Conservation (phyloP, 2,329 filamentous ascomycete species). For the Alternaria sp. region DNA sequence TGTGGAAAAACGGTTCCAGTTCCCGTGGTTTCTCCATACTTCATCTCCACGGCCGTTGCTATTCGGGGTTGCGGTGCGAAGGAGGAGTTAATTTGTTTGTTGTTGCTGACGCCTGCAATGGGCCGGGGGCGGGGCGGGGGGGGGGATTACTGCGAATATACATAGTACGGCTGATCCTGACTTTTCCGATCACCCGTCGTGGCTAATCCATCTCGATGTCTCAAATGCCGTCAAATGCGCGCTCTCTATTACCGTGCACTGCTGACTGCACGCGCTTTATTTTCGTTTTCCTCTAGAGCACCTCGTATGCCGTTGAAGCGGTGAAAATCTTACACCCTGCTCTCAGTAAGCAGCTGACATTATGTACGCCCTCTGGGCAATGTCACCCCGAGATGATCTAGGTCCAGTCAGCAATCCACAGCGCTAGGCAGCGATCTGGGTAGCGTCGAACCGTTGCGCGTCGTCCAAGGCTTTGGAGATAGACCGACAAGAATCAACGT, state of each 20-base stretch:
- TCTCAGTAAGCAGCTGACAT: not conserved
- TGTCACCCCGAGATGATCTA: not conserved
- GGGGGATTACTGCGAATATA: too few species aligned
- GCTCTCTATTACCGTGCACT: not conserved
- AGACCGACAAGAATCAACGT: not conserved
- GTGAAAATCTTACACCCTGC: not conserved
- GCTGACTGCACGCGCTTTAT: not conserved
- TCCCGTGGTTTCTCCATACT: conserved; percentile 3
- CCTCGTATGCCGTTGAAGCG: not conserved
- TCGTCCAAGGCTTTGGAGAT: not conserved
- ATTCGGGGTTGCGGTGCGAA: not conserved
- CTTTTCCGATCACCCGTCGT: not conserved
- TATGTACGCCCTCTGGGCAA: not conserved
- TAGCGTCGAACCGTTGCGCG: not conserved
- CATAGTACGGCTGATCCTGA: not conserved
- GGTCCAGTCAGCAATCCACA: conserved; percentile 3
- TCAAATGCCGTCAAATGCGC: conserved; percentile 3
- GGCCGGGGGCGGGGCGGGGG: too few species aligned
- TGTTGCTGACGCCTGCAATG: not conserved
- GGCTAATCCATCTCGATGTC: not conserved
- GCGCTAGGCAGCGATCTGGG: not conserved
- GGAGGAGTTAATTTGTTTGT: not conserved
- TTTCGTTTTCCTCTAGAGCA: not conserved
- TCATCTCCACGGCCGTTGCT: not conserved
- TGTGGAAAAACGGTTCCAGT: conserved; percentile 11